phyloP scores from a whole-genome alignment of 2,329 filamentous ascomycete genomes.

The Pseudogymnoascus sp. region DNA sequence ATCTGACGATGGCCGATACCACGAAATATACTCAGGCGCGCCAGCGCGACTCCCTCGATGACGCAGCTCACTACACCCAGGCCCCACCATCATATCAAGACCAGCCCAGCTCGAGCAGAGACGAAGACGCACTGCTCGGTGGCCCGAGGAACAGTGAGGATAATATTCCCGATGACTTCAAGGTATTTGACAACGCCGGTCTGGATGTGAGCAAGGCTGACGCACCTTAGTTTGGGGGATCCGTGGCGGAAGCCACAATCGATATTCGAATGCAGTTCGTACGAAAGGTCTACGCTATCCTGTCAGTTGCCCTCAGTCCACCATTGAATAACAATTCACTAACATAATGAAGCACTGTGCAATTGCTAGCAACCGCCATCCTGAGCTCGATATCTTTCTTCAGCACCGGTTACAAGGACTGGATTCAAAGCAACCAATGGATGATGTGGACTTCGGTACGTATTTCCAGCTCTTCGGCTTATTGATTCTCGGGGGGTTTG shows the following conservation, averaged over 20 bases:
- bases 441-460: conserved; percentile 75
- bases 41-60: conserved; percentile 77
- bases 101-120: conserved; percentile 44
- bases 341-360: conserved; percentile 53
- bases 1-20: conserved; percentile 54
- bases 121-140: conserved; percentile 48
- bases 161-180: conserved; percentile 95
- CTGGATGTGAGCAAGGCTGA: conserved; percentile 10
- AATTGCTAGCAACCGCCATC: conserved; percentile 74
- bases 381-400: conserved; percentile 82
- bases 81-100: conserved; percentile 75
- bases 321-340: not conserved
- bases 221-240: conserved; percentile 67
- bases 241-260: conserved; percentile 84
- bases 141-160: conserved; percentile 74
- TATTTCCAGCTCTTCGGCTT: conserved; percentile 16
- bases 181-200: conserved; percentile 41
- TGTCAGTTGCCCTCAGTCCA: conserved; percentile 40
- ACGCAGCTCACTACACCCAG: conserved; percentile 55
- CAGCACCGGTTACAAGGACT: conserved; percentile 65
- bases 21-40: conserved; percentile 77
- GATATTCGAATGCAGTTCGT: conserved; percentile 96
- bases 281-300: conserved; percentile 94
- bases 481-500: not conserved
- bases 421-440: conserved; percentile 78